Evolutionary conservation across 495 filamentous ascomycete species (phyloP).

Genomic region (Recurvomyces mirabilis): DNA sequence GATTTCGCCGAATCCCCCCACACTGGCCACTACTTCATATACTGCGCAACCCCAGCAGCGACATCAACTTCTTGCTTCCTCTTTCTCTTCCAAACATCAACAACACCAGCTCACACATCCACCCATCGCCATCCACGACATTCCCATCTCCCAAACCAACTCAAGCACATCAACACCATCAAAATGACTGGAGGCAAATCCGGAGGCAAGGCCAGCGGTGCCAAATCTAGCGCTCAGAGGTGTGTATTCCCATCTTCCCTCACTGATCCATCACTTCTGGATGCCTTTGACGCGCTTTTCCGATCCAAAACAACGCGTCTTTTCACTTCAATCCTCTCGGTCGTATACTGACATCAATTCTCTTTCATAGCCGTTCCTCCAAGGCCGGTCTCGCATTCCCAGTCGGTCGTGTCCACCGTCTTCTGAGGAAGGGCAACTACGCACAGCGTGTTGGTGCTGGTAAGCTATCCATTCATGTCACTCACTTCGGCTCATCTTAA

Average conservation of each 20-base stretch:
- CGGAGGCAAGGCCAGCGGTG: constrained; percentile 93
- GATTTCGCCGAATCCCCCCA: too few relatives aligned
- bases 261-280: constrained; percentile 18
- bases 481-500: constrained; percentile 1
- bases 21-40: too few relatives aligned
- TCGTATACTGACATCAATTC: constrained; percentile 34
- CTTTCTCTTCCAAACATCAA: constrained; percentile 19
- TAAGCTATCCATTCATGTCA: constrained; percentile 30
- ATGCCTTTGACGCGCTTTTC: constrained; percentile 24
- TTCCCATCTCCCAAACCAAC: constrained; percentile 24
- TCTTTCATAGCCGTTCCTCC: constrained; percentile 71
- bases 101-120: constrained; percentile 16
- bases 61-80: constrained; percentile 6
- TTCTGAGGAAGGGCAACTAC: constrained; percentile 99
- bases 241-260: constrained; percentile 40
- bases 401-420: constrained; percentile 98
- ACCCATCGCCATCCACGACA: constrained; percentile 15
- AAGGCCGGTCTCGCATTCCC: constrained; percentile 99
- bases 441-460: constrained; percentile 98
- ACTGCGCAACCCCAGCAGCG: too few relatives aligned
- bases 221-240: constrained; percentile 90
- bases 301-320: constrained; percentile 21
- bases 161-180: constrained; percentile 35
- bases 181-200: constrained; percentile 99
- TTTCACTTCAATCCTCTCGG: constrained; percentile 13